Evolutionary conservation across 1,284 basidiomycete genomes (phyloP).

Genomic region (Stereum hirsutum): DNA sequence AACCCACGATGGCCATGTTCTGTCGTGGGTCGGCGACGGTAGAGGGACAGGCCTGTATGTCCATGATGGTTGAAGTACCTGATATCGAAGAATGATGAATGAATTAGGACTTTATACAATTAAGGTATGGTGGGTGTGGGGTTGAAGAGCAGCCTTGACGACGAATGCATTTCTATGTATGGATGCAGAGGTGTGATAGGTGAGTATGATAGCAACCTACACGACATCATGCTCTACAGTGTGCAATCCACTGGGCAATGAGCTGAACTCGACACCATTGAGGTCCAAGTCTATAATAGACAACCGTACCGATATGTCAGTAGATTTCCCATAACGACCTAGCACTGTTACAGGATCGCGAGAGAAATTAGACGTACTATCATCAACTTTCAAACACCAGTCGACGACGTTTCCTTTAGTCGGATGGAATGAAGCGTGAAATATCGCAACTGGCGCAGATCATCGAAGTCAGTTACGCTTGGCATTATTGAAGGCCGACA

Average conservation of each 20-base stretch:
- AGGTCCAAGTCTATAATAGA: conserved; percentile 46
- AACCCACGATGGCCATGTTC: conserved; percentile 70
- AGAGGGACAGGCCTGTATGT: conserved; percentile 65
- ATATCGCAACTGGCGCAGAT: conserved; percentile 77
- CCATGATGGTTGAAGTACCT: conserved; percentile 67
- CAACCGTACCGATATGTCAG: background rate
- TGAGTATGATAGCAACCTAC: conserved; percentile 29
- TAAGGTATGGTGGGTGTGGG: background rate
- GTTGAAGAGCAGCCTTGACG: too few relatives aligned
- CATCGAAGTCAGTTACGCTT: too few relatives aligned
- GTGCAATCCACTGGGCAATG: conserved; percentile 73
- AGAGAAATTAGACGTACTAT: conserved; percentile 32
- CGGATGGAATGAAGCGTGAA: conserved; percentile 75
- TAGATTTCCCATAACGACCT: background rate
- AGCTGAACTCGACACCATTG: conserved; percentile 67
- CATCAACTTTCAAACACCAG: conserved; percentile 59
- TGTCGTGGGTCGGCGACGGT: conserved; percentile 52
- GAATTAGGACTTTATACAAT: background rate
- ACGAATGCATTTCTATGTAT: conserved; percentile 7
- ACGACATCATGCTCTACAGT: conserved; percentile 68
- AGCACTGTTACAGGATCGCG: background rate
- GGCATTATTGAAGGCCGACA: too few relatives aligned
- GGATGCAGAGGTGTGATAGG: background rate
- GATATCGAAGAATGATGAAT: background rate
- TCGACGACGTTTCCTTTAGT: conserved; percentile 70